Conservation (phyloP, 441 rosid genomes). For the Arabidopsis lyrata region DNA sequence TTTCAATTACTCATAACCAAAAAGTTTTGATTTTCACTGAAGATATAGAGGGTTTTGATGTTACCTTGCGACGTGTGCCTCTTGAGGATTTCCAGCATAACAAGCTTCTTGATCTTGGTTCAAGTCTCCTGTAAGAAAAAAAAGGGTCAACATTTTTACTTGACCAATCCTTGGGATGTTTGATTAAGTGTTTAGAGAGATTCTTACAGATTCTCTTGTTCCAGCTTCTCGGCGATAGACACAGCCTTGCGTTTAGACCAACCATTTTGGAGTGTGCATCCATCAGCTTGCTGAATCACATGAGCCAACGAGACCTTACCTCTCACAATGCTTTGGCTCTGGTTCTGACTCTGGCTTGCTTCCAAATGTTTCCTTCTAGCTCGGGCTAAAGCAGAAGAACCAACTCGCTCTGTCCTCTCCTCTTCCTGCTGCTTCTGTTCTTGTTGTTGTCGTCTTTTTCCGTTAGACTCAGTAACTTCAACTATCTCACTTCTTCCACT, state of each 20-base stretch:
- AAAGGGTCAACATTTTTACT: not conserved
- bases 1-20: slow-evolving; percentile 1
- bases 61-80: slow-evolving; percentile 81
- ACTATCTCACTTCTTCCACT: slow-evolving; percentile 81
- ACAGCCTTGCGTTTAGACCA: slow-evolving; percentile 94
- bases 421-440: slow-evolving; percentile 50
- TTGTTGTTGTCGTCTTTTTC: slow-evolving; percentile 50
- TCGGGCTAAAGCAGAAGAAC: slow-evolving; percentile 43
- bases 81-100: slow-evolving; percentile 92
- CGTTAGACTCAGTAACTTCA: slow-evolving; percentile 68
- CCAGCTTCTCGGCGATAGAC: slow-evolving; percentile 98
- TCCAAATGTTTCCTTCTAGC: slow-evolving; percentile 68
- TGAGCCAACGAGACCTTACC: slow-evolving; percentile 93
- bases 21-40: not conserved
- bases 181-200: slow-evolving; percentile 26
- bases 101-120: slow-evolving; percentile 87
- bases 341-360: slow-evolving; percentile 58
- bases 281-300: slow-evolving; percentile 95
- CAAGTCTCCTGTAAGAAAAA: slow-evolving; percentile 75
- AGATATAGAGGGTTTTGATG: slow-evolving; percentile 1
- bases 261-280: slow-evolving; percentile 65
- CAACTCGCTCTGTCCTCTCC: slow-evolving; percentile 36
- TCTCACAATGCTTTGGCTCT: slow-evolving; percentile 82
- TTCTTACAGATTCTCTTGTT: slow-evolving; percentile 96
- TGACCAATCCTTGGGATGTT: slow-evolving; percentile 9